Percentiles rank a stretch among this genome's conserved stretches.
phyloP scores from a whole-genome alignment of 192 early-diverging fungal genomes.

The Coemansia sp. region DNA sequence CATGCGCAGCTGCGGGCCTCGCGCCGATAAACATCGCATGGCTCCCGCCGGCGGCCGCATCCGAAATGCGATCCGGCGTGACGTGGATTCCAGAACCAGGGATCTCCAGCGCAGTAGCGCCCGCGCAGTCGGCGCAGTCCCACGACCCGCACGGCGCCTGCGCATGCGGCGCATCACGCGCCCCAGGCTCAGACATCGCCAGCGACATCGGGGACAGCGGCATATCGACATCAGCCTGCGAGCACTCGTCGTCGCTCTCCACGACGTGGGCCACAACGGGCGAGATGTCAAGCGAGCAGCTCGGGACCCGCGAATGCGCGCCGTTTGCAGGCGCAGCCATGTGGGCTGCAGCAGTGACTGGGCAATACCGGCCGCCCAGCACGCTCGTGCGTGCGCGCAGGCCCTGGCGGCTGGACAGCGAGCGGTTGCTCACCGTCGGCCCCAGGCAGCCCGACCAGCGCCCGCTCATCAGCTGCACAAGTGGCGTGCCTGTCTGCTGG shows the following conservation, averaged over 20 bases:
- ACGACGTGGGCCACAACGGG: conserved; percentile 2
- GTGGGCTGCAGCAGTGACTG: conserved; percentile 1
- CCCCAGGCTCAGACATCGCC: not conserved
- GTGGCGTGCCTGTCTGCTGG: conserved; percentile 8
- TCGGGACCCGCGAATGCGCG: conserved; percentile 1
- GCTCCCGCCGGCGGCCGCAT: not conserved
- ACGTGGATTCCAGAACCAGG: not conserved
- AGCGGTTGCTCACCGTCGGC: conserved; percentile 29
- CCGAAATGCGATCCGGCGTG: not conserved
- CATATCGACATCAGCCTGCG: not conserved
- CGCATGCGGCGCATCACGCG: not conserved
- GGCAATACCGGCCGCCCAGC: conserved; percentile 5
- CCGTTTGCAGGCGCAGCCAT: not conserved
- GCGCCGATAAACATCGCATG: not conserved
- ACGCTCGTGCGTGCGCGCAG: conserved; percentile 18
- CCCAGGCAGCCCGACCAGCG: conserved; percentile 28
- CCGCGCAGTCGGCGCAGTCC: conserved; percentile 5
- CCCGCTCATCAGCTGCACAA: conserved; percentile 25
- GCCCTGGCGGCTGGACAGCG: conserved; percentile 24
- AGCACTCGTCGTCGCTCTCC: conserved; percentile 4
- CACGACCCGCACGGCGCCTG: conserved; percentile 4
- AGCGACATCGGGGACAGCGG: conserved; percentile 12
- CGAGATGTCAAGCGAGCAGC: not conserved
- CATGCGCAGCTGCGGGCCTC: not conserved
- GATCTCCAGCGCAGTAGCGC: not conserved